Evolutionary conservation across 1,139 yeast species (phyloP).

Genomic region (Pichia sp.): DNA sequence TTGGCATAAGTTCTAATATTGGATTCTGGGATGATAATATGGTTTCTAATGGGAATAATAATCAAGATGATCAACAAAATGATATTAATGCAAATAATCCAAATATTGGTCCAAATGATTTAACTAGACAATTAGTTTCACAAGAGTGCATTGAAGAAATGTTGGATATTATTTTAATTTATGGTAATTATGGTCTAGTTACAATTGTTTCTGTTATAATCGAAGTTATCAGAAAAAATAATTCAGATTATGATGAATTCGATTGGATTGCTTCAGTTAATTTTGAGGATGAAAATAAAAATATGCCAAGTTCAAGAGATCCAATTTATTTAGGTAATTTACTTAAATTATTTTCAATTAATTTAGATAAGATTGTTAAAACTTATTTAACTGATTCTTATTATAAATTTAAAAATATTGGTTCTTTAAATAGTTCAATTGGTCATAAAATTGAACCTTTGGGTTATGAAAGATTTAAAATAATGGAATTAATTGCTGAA

Average conservation of each 20-base stretch:
- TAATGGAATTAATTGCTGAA: conserved; percentile 93
- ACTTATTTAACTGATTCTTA: conserved; percentile 27
- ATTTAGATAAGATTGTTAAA: conserved; percentile 26
- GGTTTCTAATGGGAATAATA: conserved; percentile 13
- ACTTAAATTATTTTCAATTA: conserved; percentile 54
- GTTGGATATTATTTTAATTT: conserved; percentile 71
- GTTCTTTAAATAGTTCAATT: conserved; percentile 22
- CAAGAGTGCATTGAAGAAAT: conserved; percentile 57
- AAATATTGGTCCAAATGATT: conserved; percentile 95
- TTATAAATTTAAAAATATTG: conserved; percentile 18
- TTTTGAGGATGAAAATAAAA: conserved; percentile 11
- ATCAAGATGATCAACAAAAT: conserved; percentile 25
- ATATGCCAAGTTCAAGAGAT: conserved; percentile 88
- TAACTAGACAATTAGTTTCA: conserved; percentile 82
- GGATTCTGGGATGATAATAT: conserved; percentile 32
- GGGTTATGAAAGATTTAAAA: conserved; percentile 90
- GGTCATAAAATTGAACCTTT: conserved; percentile 69
- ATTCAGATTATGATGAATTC: conserved; percentile 77
- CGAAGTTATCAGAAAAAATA: conserved; percentile 90
- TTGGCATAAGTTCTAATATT: conserved; percentile 30
- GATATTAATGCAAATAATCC: conserved; percentile 45
- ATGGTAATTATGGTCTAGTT: conserved; percentile 78
- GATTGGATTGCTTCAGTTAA: conserved; percentile 29
- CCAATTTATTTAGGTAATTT: conserved; percentile 89
- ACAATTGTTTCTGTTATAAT: conserved; percentile 94